Base-by-base conservation (phyloP, 2,329 filamentous ascomycete genomes). In the Phyllosticta citribraziliensis region DNA sequence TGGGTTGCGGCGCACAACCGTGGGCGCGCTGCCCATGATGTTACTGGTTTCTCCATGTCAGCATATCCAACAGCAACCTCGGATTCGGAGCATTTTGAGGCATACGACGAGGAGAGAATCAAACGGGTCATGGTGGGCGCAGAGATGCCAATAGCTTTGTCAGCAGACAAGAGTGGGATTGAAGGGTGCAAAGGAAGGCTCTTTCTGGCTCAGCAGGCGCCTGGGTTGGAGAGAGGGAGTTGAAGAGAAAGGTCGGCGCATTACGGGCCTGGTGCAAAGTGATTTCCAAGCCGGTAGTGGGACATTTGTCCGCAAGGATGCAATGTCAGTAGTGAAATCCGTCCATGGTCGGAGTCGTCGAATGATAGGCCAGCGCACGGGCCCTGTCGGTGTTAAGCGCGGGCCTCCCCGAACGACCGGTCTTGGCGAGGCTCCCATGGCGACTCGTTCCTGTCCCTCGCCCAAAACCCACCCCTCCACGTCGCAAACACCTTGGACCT, bases 21-120 rank as follows among this genome's bases (percentile, higher is more conserved):
- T 90, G 62, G 89, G 88, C 62, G 89, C 89, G 65, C 85, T 86
- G 68, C 87, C 87, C 82, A 96, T 90, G 73, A 96, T 88, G 79
- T 96, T 97, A 70, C 84, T 86, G 68, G 84, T 77, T 90, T 93
- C 19, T 71, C 81, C 66, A 55, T 63, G 60, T 64, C 59, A 58
- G 65, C 55, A 50, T 14, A 64, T 57, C 72, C 67, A 67, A 67
- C 25, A 30, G 47, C 19, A 2, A 50, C 30, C 12, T 9, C 54
- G 22, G 22, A 22, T 22, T 17, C 27, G 25, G 20, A 40, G 52
- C 14, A 9, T 40, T 40, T 55, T 30, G n/a, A 55, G 56, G 76
- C 87, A 69, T 82, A 94, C 90, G 88, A 90, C 66, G 91, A 95
- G 61, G 89, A 95, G 59, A 95, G 84, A 66, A 95, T 83, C 72